Base-by-base conservation (phyloP, 305 asterid genomes). In the Solanum hybrid region DNA sequence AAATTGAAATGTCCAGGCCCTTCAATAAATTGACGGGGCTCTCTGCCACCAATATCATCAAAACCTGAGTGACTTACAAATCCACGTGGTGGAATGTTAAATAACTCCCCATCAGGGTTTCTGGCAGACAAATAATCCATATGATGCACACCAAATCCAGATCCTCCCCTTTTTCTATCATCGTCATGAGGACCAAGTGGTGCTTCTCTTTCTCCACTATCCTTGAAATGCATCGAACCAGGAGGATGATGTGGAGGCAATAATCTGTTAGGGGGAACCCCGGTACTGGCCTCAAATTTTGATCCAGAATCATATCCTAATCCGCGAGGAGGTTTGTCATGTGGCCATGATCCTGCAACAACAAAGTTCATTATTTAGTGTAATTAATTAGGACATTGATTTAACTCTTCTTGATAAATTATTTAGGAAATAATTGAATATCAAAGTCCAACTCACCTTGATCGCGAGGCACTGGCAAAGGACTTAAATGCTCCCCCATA, bases 71-170 rank as follows among this genome's bases (percentile, higher is more conserved):
- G 71, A 88, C 93, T 92, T 89, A 92, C 94, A 91, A 90, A 93
- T 90, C 94, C 92, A 40, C 81, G 94, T 27, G 96, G 91, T 86
- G 95, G 91, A 46, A 93, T 92, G 88, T 94, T 94, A 89, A 69
- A 86, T 91, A 92, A 91, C 64, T 95, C 97, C 89, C 96, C 91
- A 40, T 92, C 95, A 80, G 96, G 93, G 90, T 93, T 94, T 86
- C 94, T 89, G 17, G 92, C 93, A 88, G 92, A 77, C 88, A 92
- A 91, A 79, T 93, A 95, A 69, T 90, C 93, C 87, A 87, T 56
- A 86, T 90, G 95, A 89, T 91, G 94, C 76, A 89, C 92, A 80
- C 92, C 93, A 73, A 91, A 92, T 88, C 93, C 99, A 91, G 94
- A 92, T 60, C 95, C 97, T 66, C 92, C 86, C 87, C 89, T 90